These are phyloP conservation scores for Aspergillus fumigatus DNA, from an alignment of 2,329 filamentous ascomycete genomes.

Conservation along the genomic window DNA sequence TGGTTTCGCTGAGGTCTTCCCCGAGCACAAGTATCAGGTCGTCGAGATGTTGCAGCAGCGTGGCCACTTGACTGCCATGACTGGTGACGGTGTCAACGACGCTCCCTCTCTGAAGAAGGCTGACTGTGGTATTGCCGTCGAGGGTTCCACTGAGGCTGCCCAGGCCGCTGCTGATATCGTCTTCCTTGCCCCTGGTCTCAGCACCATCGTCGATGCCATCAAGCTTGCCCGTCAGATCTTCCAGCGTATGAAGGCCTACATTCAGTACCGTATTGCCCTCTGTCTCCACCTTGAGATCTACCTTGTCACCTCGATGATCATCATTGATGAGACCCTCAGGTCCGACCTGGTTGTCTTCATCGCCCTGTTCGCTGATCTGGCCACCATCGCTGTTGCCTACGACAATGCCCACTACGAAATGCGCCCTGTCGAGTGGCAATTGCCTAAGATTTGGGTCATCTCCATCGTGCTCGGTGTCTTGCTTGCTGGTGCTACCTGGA, in stretches of 20 bases:
- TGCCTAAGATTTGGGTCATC: slow-evolving; percentile 78
- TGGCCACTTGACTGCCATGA: slow-evolving; percentile 70
- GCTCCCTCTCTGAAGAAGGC: slow-evolving; percentile 70
- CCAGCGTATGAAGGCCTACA: slow-evolving; percentile 74
- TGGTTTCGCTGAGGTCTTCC: slow-evolving; percentile 70
- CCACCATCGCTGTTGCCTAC: slow-evolving; percentile 73
- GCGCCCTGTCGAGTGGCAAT: slow-evolving; percentile 73
- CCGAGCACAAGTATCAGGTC: slow-evolving; percentile 72
- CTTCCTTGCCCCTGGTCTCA: slow-evolving; percentile 68
- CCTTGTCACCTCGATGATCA: slow-evolving; percentile 72
- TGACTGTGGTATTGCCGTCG: slow-evolving; percentile 69
- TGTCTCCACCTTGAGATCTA: slow-evolving; percentile 73
- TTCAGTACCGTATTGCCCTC: slow-evolving; percentile 71
- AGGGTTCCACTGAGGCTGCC: slow-evolving; percentile 67
- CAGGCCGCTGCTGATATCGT: slow-evolving; percentile 71
- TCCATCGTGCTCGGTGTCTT: slow-evolving; percentile 55
- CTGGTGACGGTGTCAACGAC: slow-evolving; percentile 72
- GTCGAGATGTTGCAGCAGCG: slow-evolving; percentile 72
- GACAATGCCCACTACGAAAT: slow-evolving; percentile 73
- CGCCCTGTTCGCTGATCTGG: slow-evolving; percentile 73
- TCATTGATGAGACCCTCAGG: slow-evolving; percentile 71
- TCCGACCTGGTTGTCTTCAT: slow-evolving; percentile 74
- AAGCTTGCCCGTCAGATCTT: slow-evolving; percentile 72
- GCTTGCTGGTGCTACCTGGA: slow-evolving; percentile 67
- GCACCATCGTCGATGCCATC: slow-evolving; percentile 67